phyloP scores from a whole-genome alignment of 345 rosid genomes.

The Murraya paniculata region DNA sequence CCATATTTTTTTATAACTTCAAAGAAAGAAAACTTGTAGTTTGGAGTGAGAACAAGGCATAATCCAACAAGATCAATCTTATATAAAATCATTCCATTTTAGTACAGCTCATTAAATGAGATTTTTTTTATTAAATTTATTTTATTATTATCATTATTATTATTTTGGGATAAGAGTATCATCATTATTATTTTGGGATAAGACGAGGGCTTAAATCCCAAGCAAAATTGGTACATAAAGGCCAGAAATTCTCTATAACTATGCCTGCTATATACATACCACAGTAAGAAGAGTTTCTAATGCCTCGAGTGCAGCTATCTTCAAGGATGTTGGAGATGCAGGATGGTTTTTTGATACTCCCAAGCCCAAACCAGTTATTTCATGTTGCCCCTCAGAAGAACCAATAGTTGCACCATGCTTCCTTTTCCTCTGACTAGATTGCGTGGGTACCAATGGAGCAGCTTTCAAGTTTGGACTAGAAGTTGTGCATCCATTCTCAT shows the following conservation, averaged over 20 bases:
- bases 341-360: conserved; percentile 31
- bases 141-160: background rate
- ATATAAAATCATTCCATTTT: background rate
- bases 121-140: background rate
- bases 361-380: conserved; percentile 34
- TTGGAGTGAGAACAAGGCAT: background rate
- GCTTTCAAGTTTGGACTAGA: conserved; percentile 28
- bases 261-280: conserved; percentile 41
- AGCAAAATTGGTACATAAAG: background rate
- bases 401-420: conserved; percentile 39
- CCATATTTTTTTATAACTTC: background rate
- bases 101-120: background rate
- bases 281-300: conserved; percentile 70
- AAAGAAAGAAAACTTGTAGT: background rate
- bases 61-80: background rate
- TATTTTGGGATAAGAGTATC: background rate
- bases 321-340: conserved; percentile 39
- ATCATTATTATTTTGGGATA: background rate
- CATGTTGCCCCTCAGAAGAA: conserved; percentile 38
- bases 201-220: background rate
- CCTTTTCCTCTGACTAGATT: conserved; percentile 55
- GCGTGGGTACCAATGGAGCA: conserved; percentile 25
- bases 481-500: conserved; percentile 26
- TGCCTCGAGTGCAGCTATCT: conserved; percentile 78
- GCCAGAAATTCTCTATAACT: background rate